Evolutionary conservation across 768 basidiomycete species (phyloP).

Genomic region (Suillus subaureus): DNA sequence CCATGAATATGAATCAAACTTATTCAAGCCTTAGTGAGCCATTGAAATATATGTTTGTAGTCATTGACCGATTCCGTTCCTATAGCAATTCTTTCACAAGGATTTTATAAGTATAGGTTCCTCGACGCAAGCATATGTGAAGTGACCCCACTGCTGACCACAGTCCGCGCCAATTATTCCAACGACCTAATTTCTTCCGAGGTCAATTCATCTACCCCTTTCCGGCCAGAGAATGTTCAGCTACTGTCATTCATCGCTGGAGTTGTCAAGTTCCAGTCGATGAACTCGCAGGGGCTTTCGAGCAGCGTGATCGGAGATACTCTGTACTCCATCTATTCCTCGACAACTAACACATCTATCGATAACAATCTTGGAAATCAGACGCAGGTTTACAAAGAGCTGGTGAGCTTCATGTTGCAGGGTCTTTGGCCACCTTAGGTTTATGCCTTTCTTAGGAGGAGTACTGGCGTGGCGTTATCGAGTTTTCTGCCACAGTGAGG

Average conservation of each 20-base stretch:
- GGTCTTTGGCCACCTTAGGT: neutral
- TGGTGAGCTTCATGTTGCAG: neutral
- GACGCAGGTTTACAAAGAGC: conserved; percentile 6
- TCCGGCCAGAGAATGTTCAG: conserved; percentile 3
- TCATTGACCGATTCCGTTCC: neutral
- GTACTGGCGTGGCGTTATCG: conserved; percentile 20
- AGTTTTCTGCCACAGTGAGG: conserved; percentile 20
- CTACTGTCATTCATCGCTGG: conserved; percentile 17
- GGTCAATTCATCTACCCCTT: neutral
- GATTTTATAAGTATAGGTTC: conserved; percentile 11
- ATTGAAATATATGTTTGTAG: neutral
- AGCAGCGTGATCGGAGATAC: conserved; percentile 22
- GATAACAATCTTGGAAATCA: neutral
- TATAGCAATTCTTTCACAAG: conserved; percentile 9
- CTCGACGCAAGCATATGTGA: conserved; percentile 11
- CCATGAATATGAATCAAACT: neutral
- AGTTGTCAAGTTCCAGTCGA: conserved; percentile 9
- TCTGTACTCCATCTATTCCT: conserved; percentile 16
- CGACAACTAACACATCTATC: neutral
- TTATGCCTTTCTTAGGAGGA: conserved; percentile 9
- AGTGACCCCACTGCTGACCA: conserved; percentile 11
- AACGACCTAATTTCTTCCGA: neutral
- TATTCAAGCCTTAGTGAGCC: conserved; percentile 8
- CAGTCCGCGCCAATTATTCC: conserved; percentile 8
- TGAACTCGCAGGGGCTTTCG: conserved; percentile 2